Base-by-base conservation (phyloP, 2,329 filamentous ascomycete genomes). In the Microthyrium microscopicum region DNA sequence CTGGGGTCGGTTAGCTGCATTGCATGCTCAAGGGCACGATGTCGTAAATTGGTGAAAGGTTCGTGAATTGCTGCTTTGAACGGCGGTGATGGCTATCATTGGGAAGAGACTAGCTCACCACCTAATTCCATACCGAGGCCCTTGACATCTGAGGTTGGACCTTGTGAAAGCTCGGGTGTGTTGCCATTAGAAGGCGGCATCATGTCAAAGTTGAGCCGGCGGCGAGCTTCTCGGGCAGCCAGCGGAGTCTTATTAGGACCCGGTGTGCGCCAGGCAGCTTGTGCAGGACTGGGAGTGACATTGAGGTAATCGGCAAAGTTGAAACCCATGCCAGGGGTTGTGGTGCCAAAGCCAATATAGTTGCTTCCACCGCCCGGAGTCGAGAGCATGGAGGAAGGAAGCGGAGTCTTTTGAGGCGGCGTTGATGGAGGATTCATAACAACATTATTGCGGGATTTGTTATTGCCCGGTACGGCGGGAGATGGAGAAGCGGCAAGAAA, bases 301-400 rank as follows among this genome's bases (percentile, higher is more conserved):
- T 95, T 94, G 51, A 95, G 77, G 56, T 93, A 98, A 51, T 98
- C 89, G 33, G 84, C 73, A 58, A 95, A 92, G 59, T 95, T 91
- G 55, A 95, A 91, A 16, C 12, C 25, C 30, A 65, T 70, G 49
- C 85, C 79, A 0, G 87, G 87, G 1, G 87, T 95, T 41, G 71
- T 74, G 33, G 78, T 72, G 46, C 55, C 58, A 36, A 74, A 66
- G 31, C 66, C 65, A 28, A 77, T 55, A 46, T 73, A 77, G 25
- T 49, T 47, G 25, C 49, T 51, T 17, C 54, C 56, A 40, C 70
- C 69, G 26, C 75, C 77, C 2, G 81, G 81, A 8, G 82, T 89
- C n/a, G 72, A 77, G 80, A 89, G 87, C 70, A 87, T 83, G 18
- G 76, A 91, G 36, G 73, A 91, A 16, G 73, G 84, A 40, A 80